Percentiles rank a stretch among this genome's conserved stretches.
These are phyloP conservation scores for Cardiospermum halicacabum DNA, from an alignment of 345 rosid genomes.

Conservation along the genomic window DNA sequence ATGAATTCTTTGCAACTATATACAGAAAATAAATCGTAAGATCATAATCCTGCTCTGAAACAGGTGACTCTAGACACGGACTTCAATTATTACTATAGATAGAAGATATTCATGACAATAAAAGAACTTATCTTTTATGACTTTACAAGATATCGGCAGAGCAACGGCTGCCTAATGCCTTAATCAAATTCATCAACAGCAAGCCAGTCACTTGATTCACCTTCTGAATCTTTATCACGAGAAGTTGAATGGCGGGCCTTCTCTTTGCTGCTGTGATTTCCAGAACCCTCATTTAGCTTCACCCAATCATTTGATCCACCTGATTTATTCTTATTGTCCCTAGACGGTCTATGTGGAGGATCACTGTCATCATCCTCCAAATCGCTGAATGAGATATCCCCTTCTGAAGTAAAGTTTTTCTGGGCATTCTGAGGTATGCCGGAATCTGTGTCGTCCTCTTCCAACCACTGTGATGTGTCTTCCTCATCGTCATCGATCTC, in stretches of 20 bases:
- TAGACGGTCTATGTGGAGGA: slow-evolving; percentile 20
- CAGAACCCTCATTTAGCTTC: slow-evolving; percentile 39
- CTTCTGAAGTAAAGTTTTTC: slow-evolving; percentile 33
- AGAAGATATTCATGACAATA: slow-evolving; percentile 6
- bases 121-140: background rate
- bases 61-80: background rate
- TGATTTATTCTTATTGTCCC: slow-evolving; percentile 23
- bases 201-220: slow-evolving; percentile 63
- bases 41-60: background rate
- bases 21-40: slow-evolving; percentile 15
- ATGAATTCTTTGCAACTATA: background rate
- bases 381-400: slow-evolving; percentile 58
- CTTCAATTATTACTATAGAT: slow-evolving; percentile 14
- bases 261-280: slow-evolving; percentile 18
- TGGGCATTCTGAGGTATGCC: slow-evolving; percentile 19
- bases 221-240: slow-evolving; percentile 60
- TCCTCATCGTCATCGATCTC: slow-evolving; percentile 32
- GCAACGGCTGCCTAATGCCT: slow-evolving; percentile 11
- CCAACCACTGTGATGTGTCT: slow-evolving; percentile 33
- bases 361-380: slow-evolving; percentile 44
- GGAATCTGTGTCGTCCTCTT: slow-evolving; percentile 27
- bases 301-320: slow-evolving; percentile 64
- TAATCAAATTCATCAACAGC: slow-evolving; percentile 54
- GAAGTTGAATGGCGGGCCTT: slow-evolving; percentile 30
- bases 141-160: slow-evolving; percentile 36